phyloP scores from a whole-genome alignment of 2,329 filamentous ascomycete genomes.

The Eurotiales sp. region DNA sequence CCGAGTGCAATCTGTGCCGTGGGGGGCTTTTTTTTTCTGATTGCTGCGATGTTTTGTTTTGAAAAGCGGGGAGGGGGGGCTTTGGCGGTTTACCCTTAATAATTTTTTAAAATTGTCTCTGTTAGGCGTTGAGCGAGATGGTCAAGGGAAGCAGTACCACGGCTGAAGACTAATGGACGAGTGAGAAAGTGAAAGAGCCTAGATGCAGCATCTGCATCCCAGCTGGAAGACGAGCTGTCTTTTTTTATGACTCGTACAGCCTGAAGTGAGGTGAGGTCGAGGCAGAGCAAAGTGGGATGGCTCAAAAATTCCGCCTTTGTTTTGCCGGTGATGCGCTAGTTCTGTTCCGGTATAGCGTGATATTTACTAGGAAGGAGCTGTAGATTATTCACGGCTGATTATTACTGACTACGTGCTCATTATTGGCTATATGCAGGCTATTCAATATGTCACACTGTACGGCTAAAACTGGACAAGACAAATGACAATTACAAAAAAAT shows the following conservation, averaged over 20 bases:
- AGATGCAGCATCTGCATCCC: slow-evolving; percentile 25
- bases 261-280: slow-evolving; percentile 14
- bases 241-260: slow-evolving; percentile 12
- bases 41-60: slow-evolving; percentile 2
- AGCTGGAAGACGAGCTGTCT: slow-evolving; percentile 18
- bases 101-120: neutral
- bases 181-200: slow-evolving; percentile 16
- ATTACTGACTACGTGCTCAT: too few species aligned
- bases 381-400: too few species aligned
- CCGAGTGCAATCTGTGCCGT: neutral
- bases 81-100: neutral
- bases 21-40: slow-evolving; percentile 10
- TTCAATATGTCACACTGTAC: neutral
- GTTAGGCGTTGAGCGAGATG: neutral
- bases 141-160: neutral
- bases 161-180: neutral
- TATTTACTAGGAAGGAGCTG: too few species aligned
- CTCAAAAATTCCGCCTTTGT: slow-evolving; percentile 17
- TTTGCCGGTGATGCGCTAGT: slow-evolving; percentile 13
- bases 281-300: slow-evolving; percentile 18
- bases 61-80: slow-evolving; percentile 4
- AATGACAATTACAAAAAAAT: neutral
- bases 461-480: neutral
- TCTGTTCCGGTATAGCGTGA: slow-evolving; percentile 12
- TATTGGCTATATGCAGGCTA: neutral